phyloP scores from a whole-genome alignment of 192 early-diverging fungal genomes.

The Umbelopsis isabellina region DNA sequence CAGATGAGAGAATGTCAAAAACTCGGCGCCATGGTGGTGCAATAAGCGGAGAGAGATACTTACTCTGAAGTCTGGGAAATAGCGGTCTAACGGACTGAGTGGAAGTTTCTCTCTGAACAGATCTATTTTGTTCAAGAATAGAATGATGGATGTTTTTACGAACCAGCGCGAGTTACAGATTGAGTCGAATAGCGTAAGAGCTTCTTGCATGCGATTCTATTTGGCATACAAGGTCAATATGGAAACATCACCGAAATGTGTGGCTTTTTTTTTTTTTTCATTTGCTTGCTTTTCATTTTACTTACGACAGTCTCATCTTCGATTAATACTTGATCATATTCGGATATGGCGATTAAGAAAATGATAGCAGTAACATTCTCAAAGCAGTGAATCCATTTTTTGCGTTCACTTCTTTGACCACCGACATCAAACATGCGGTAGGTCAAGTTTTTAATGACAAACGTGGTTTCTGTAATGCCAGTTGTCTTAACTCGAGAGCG shows the following conservation, averaged over 20 bases:
- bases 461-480: conserved; percentile 94
- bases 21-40: no score
- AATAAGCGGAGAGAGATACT: background rate
- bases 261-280: no score
- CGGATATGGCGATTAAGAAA: conserved; percentile 91
- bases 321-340: conserved; percentile 93
- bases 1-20: background rate
- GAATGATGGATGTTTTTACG: conserved; percentile 91
- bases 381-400: conserved; percentile 99
- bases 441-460: conserved; percentile 86
- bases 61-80: conserved; percentile 81
- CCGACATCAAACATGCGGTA: conserved; percentile 98
- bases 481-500: conserved; percentile 91
- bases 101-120: conserved; percentile 90
- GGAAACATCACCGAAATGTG: no score
- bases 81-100: conserved; percentile 78
- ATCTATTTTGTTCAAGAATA: conserved; percentile 98
- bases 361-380: conserved; percentile 95
- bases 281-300: background rate
- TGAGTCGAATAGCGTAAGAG: conserved; percentile 92
- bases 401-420: conserved; percentile 95
- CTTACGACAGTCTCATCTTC: conserved; percentile 90
- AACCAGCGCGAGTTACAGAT: conserved; percentile 98
- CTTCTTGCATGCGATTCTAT: conserved; percentile 93
- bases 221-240: background rate